Percentiles rank a stretch among this genome's conserved stretches.
Conservation (phyloP, 108 stramenopile genomes). For the Schizochytrium sp. region DNA sequence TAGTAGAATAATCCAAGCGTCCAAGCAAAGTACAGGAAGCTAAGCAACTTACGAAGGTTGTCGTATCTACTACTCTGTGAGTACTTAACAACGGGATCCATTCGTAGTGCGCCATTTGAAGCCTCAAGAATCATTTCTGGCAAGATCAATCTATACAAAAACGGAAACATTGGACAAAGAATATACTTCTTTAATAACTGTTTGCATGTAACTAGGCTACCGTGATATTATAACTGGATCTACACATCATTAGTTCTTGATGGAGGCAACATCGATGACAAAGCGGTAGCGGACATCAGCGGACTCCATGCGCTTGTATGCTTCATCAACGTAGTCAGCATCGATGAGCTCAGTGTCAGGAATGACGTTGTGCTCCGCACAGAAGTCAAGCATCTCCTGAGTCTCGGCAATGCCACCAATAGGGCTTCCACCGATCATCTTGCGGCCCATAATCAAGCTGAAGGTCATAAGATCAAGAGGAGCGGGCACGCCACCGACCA, state of each 20-base stretch:
- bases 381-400: conserved; percentile 78
- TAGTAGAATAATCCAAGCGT: too few species aligned
- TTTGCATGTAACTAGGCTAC: too few species aligned
- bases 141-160: too few species aligned
- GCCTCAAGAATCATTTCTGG: too few species aligned
- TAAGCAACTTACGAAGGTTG: too few species aligned
- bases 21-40: too few species aligned
- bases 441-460: conserved; percentile 59
- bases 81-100: too few species aligned
- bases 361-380: conserved; percentile 72
- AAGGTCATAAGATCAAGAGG: conserved; percentile 12
- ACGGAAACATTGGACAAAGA: too few species aligned
- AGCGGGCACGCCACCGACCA: conserved; percentile 64
- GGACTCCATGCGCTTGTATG: neutral
- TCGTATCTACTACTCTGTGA: too few species aligned
- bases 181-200: too few species aligned
- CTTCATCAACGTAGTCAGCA: conserved; percentile 46
- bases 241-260: neutral
- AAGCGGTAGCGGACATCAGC: conserved; percentile 53
- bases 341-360: conserved; percentile 69
- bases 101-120: too few species aligned
- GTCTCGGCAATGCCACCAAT: conserved; percentile 77
- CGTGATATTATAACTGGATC: too few species aligned
- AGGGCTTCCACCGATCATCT: conserved; percentile 66
- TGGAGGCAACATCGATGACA: conserved; percentile 25